phyloP scores from a whole-genome alignment of 192 early-diverging fungal genomes.

The Diversispora epigaea region DNA sequence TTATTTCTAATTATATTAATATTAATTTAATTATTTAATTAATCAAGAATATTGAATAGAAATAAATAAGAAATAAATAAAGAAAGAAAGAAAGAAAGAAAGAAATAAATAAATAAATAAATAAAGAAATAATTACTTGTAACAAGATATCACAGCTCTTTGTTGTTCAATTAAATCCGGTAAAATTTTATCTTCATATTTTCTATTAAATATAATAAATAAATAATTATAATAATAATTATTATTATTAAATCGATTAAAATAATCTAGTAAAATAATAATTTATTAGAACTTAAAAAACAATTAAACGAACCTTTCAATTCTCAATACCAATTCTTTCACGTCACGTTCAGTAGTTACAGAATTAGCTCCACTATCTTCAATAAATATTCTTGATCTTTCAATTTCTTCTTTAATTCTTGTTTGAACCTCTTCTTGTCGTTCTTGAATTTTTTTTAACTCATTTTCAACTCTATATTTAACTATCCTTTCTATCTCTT shows the following conservation, averaged over 20 bases:
- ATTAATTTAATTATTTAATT: not conserved
- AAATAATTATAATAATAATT: not conserved
- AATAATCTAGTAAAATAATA: not conserved
- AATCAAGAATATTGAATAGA: not conserved
- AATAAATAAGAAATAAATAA: not conserved
- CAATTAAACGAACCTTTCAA: conserved; percentile 1
- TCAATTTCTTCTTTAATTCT: not conserved
- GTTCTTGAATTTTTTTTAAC: conserved; percentile 8
- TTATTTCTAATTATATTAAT: not conserved
- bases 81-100: no score
- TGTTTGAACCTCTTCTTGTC: conserved; percentile 2
- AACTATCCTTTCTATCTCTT: conserved; percentile 22
- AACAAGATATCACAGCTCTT: conserved; percentile 17
- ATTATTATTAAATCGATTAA: no score
- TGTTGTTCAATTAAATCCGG: conserved; percentile 13
- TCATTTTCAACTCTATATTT: conserved; percentile 1
- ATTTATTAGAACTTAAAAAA: not conserved
- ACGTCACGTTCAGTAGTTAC: conserved; percentile 12
- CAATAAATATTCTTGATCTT: not conserved
- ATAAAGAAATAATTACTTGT: not conserved
- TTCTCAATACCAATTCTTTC: conserved; percentile 7
- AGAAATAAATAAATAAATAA: no score
- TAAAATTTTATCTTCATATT: conserved; percentile 18
- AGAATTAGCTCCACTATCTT: conserved; percentile 13
- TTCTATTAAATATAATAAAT: conserved; percentile 8